Percentiles rank a stretch among this genome's conserved stretches.
Conservation (phyloP, 2,329 filamentous ascomycete genomes). For the Pyrenochaeta sp. region DNA sequence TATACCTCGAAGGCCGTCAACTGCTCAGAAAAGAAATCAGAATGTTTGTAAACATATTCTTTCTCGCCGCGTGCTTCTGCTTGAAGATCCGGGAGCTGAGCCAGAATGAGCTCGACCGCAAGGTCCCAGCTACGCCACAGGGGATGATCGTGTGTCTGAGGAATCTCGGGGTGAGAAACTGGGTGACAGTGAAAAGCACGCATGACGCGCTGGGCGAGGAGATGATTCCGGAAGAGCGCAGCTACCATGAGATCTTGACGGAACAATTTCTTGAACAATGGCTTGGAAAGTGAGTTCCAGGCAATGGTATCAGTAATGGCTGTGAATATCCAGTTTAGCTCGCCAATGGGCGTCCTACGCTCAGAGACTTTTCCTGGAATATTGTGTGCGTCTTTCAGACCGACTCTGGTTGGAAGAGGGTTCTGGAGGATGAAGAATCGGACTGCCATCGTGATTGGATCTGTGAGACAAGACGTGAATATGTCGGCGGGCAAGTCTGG, state of each 20-base stretch:
- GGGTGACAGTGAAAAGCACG: constrained; percentile 94
- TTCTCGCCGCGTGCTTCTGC: constrained; percentile 78
- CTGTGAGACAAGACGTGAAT: constrained; percentile 95
- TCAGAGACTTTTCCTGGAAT: constrained; percentile 93
- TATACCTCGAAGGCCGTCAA: constrained; percentile 98
- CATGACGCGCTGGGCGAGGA: constrained; percentile 95
- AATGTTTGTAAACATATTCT: constrained; percentile 91
- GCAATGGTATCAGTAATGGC: constrained; percentile 99
- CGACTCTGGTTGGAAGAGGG: constrained; percentile 71
- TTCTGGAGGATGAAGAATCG: constrained; percentile 97
- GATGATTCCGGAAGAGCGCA: constrained; percentile 93
- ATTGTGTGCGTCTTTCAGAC: constrained; percentile 82
- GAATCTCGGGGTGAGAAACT: constrained; percentile 88
- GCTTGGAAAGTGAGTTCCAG: constrained; percentile 91
- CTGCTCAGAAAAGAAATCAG: constrained; percentile 95
- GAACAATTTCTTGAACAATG: constrained; percentile 96
- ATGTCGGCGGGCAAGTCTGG: constrained; percentile 91
- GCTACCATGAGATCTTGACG: constrained; percentile 99
- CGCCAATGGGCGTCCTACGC: constrained; percentile 88
- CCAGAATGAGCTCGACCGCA: constrained; percentile 91
- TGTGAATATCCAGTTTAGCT: constrained; percentile 99
- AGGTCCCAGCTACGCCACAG: constrained; percentile 98
- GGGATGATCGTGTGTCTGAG: constrained; percentile 92
- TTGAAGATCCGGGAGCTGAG: constrained; percentile 82
- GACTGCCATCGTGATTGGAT: constrained; percentile 95